Base-by-base conservation (phyloP, 257 asterid species). In the Salvia miltiorrhiza region DNA sequence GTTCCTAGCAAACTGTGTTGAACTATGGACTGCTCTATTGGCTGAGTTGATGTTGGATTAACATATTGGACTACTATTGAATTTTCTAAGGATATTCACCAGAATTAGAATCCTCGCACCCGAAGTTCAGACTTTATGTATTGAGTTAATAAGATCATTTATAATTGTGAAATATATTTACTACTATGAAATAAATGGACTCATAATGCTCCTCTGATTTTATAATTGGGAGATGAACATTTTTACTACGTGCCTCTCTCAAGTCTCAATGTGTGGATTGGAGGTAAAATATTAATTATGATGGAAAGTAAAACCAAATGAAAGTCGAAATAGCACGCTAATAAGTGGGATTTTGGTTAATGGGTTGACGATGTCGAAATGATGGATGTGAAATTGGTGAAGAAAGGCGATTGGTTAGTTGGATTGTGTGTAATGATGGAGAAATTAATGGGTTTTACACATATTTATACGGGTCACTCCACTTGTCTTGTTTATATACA, bases 311-410 rank as follows among this genome's bases (percentile, higher is more conserved):
- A 56, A 43, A 73, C 3, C 13, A 54, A 44, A 63, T 37, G 19
- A 50, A 63, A 50, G 11, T 71, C 11, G 73, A 44, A 55, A 44
- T 45, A 9, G 50, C 37, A 54, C 53, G 50, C 8, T 3, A 24
- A 4, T 10, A 66, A 69, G 79, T 69, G 74, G 79, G 74, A 2
- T 23, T 57, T 28, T 59, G 52, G 67, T 56, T 65, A 70, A 64
- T 69, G 68, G 65, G 68, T 24, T 70, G 77, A 78, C 59, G 33
- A 74, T 65, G 33, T 72, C 43, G 79, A 73, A 35, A 70, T 39
- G 72, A 60, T 74, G 75, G 68, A 59, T 59, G 74, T 67, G 74
- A 69, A 56, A 68, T 68, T 61, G 68, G 82, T 63, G 76, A 78
- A 49, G 65, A 40, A 6, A 33, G 23, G 26, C 49, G 8, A 73